Evolutionary conservation across 2,329 filamentous ascomycete species (phyloP).

Genomic region (Sporothrix brasiliensis): DNA sequence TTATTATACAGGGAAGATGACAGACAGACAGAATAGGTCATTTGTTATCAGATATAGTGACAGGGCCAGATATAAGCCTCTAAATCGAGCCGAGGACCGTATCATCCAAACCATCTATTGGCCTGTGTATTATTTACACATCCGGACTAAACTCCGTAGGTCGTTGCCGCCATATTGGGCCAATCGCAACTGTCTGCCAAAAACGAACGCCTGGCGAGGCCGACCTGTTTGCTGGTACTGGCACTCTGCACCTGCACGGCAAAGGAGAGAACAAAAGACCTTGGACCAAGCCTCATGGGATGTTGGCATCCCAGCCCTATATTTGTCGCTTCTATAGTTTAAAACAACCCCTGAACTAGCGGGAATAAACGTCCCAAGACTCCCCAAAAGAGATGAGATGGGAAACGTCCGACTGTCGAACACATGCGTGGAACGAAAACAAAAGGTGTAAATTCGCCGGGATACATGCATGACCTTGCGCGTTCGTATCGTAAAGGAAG

Average conservation of each 20-base stretch:
- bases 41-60: neutral
- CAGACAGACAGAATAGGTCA: neutral
- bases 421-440: neutral
- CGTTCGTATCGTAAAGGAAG: conserved; percentile 14
- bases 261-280: neutral
- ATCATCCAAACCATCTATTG: conserved; percentile 4
- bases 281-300: neutral
- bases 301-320: conserved; percentile 24
- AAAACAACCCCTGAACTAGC: conserved; percentile 16
- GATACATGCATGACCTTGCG: neutral
- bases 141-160: conserved; percentile 7
- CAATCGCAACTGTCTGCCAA: neutral
- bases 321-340: conserved; percentile 19
- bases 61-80: neutral
- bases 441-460: neutral
- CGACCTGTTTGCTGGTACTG: neutral
- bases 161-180: neutral
- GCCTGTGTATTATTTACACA: conserved; percentile 13
- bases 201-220: neutral
- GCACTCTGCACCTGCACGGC: neutral
- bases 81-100: neutral
- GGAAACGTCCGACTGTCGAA: neutral
- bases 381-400: neutral
- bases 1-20: neutral
- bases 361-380: neutral